Base-by-base conservation (phyloP, 495 filamentous ascomycete species). In the Aspergillus conjunctus region DNA sequence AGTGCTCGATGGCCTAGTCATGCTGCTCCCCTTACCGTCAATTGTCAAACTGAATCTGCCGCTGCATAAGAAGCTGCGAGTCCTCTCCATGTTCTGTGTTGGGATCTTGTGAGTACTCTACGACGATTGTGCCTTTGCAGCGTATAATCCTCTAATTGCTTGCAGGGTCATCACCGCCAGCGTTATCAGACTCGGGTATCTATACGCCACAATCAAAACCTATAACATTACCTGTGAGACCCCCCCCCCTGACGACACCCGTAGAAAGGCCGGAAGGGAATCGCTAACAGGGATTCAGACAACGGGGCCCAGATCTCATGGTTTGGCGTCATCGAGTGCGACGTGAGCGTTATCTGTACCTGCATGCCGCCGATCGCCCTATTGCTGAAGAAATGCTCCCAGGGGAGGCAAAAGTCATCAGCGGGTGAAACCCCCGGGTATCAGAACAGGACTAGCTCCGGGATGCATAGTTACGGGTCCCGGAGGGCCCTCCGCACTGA, bases 331-430 rank as follows among this genome's bases (percentile, higher is more conserved):
- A 49, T 56, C 22, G 54, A 56, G n/a, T 22, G 41, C 37, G 41
- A 33, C n/a, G 54, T 56, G 1, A 46, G 54, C 54, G 54, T 56
- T 11, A 56, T 56, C 22, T 56, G 54, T 17, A 56, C 43, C 54
- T 48, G 54, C 34, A 48, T 56, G 54, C 54, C 54, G 1, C 41
- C 54, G 0, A 56, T 56, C 54, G 54, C 54, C 5, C 9, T 44
- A 2, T n/a, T 56, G 15, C 43, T 56, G 22, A 56, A 56, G 15
- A 1, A 14, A 3, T 37, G 34, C 3, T 37, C 34, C 3, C 1
- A 1, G 1, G 9, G 34, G 14, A 9, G 34, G 34, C 34, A 37
- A 14, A 37, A 37, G 34, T 37, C 34, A 3, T 37, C 34, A 3
- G 8, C 34, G 34, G 14, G 34, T 37, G 34, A 14, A 37, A 9